A percentile compares a stretch with the other conserved stretches of the same genome.
phyloP scores from a whole-genome alignment of 140 eudicot genomes.

The Ambrosia hybrid region DNA sequence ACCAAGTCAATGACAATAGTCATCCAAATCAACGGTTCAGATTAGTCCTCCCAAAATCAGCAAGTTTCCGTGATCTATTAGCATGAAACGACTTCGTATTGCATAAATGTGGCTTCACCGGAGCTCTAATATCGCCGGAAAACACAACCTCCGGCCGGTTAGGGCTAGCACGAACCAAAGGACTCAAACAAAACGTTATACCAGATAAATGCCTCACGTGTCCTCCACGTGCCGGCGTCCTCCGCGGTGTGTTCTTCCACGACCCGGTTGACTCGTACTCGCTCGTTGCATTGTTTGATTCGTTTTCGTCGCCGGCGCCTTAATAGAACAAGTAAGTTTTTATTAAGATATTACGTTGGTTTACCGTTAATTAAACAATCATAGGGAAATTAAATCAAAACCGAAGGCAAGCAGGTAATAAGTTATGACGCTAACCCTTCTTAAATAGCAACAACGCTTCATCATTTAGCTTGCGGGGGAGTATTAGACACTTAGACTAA shows the following conservation, averaged over 20 bases:
- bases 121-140: conserved; percentile 55
- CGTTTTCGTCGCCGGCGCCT: conserved; percentile 18
- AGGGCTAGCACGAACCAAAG: conserved; percentile 80
- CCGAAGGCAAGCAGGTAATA: too few relatives aligned
- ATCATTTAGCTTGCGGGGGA: too few relatives aligned
- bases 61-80: conserved; percentile 78
- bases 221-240: conserved; percentile 28
- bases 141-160: conserved; percentile 47
- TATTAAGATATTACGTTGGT: too few relatives aligned
- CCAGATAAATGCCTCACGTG: conserved; percentile 45
- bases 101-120: conserved; percentile 48
- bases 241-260: conserved; percentile 58
- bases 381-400: too few relatives aligned
- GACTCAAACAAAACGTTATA: conserved; percentile 66
- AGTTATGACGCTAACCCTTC: too few relatives aligned
- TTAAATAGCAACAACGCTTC: too few relatives aligned
- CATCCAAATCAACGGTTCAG: conserved; percentile 47
- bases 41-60: conserved; percentile 67
- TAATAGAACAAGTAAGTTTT: too few relatives aligned
- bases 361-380: too few relatives aligned
- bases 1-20: conserved; percentile 38
- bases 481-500: too few relatives aligned
- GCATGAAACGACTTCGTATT: conserved; percentile 53
- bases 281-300: conserved; percentile 33
- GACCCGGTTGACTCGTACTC: conserved; percentile 42